Evolutionary conservation across 345 rosid genomes (phyloP), one percentile per base, ranked within the genome.

Genomic region (Limnanthes douglasii): DNA sequence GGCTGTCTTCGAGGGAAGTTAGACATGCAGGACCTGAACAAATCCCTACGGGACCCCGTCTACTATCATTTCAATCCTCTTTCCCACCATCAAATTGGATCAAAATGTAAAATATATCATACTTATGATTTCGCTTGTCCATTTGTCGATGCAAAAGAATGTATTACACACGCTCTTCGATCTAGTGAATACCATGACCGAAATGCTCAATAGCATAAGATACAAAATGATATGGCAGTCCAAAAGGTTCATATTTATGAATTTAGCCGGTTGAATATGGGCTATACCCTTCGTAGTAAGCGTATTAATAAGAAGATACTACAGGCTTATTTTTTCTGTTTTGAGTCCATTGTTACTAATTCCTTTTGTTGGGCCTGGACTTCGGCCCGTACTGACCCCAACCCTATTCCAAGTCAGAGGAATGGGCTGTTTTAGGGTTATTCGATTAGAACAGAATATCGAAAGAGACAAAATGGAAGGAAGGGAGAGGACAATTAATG

Each of bases 91-190:
- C 70, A 94, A 11, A 72, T 90, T 27, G 98, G 96, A 2, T 40
- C 77, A 45, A 80, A 70, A 57, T 90, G 80, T 48, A 84, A 75
- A 61, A 2, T 90, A 18, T 90, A 84, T 45, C 98, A 96, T n/a
- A 90, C 96, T 11, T 90, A 90, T 56, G 98, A 90, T 60, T 90
- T 90, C 69, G 98, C 96, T 23, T 90, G 98, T 46, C 98, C 98
- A 1, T 84, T 68, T 68, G 85, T 80, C 3, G 98, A 80, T 56
- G 70, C 85, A 17, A 15, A 46, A 17, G 96, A 90, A 65, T 85
- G 88, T 15, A 90, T 75, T 30, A 72, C 82, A 5, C 99, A 78
- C 60, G 96, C 96, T 6, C 95, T 90, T 31, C 59, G 79, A 12
- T 83, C 95, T 39, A 72, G 81, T 24, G 84, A 83, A 64, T 83